phyloP scores from a whole-genome alignment of 371 early-diverging fungal genomes.

The Mortierella sp. region DNA sequence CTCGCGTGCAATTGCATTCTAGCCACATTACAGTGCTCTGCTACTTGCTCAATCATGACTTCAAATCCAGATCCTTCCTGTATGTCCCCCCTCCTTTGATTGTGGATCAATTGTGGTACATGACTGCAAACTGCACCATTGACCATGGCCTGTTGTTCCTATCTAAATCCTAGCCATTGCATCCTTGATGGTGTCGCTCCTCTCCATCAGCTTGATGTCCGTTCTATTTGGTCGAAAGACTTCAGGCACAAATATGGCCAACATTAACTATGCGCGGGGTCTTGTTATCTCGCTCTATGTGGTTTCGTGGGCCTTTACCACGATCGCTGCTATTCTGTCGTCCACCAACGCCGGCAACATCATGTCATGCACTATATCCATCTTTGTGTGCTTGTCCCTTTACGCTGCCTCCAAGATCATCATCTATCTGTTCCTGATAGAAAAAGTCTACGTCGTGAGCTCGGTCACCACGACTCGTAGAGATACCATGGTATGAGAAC shows the following conservation, averaged over 20 bases:
- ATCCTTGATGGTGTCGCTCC: conserved; percentile 29
- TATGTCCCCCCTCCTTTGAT: conserved; percentile 1
- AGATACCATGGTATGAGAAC: conserved; percentile 14
- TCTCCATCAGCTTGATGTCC: conserved; percentile 42
- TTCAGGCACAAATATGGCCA: conserved; percentile 27
- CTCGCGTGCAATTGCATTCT: no score
- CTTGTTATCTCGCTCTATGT: conserved; percentile 45
- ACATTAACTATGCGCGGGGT: conserved; percentile 47
- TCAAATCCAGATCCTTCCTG: conserved; percentile 9
- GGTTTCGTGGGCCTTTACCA: conserved; percentile 41
- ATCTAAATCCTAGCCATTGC: conserved; percentile 19
- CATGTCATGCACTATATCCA: conserved; percentile 45
- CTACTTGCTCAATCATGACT: conserved; percentile 5
- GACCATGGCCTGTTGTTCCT: no score
- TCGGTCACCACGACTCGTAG: conserved; percentile 33
- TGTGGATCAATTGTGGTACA: no score
- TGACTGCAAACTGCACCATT: no score
- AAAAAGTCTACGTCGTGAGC: conserved; percentile 46
- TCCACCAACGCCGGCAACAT: conserved; percentile 41
- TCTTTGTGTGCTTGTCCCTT: conserved; percentile 38
- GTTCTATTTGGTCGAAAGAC: conserved; percentile 49
- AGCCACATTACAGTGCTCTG: no score
- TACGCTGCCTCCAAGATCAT: conserved; percentile 50
- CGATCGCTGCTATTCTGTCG: conserved; percentile 31
- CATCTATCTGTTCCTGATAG: conserved; percentile 48